Percentiles rank a stretch among this genome's conserved stretches.
These are phyloP conservation scores for Talaromyces sp. DNA, from an alignment of 2,329 filamentous ascomycete genomes.

Conservation along the genomic window DNA sequence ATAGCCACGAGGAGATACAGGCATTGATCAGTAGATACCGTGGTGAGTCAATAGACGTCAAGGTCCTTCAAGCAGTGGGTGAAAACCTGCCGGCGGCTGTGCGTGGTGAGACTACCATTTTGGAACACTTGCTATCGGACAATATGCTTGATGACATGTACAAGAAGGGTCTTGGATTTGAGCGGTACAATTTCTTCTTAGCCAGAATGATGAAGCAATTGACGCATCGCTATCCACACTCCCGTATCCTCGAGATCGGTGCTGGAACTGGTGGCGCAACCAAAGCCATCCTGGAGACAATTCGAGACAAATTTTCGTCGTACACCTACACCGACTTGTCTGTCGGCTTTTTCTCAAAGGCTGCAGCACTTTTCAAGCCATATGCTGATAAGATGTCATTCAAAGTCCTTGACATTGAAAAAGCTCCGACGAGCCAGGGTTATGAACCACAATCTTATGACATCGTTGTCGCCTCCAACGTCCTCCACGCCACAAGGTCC, in stretches of 20 bases:
- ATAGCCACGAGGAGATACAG: neutral
- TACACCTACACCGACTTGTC: conserved; percentile 23
- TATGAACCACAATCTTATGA: conserved; percentile 26
- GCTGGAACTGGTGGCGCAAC: conserved; percentile 45
- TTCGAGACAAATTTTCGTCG: conserved; percentile 16
- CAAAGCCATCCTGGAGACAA: conserved; percentile 26
- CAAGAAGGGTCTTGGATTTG: conserved; percentile 20
- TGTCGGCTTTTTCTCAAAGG: conserved; percentile 18
- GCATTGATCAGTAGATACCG: neutral
- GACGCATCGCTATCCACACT: conserved; percentile 36
- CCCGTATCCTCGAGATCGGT: conserved; percentile 42
- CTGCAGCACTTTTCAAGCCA: conserved; percentile 8
- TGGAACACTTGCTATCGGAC: conserved; percentile 37
- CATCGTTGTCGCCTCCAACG: conserved; percentile 31
- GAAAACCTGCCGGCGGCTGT: conserved; percentile 33
- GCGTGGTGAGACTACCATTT: conserved; percentile 30
- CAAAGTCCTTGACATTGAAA: conserved; percentile 26
- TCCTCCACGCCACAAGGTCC: conserved; percentile 28
- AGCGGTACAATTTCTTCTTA: neutral
- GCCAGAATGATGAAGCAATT: conserved; percentile 32
- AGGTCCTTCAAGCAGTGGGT: conserved; percentile 19
- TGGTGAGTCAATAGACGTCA: neutral
- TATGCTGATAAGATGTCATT: conserved; percentile 20
- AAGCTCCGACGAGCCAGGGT: conserved; percentile 24
- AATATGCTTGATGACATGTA: conserved; percentile 35